Evolutionary conservation across 495 filamentous ascomycete genomes (phyloP), one percentile per base, ranked within the genome.

Genomic region (Tuber melanosporum): DNA sequence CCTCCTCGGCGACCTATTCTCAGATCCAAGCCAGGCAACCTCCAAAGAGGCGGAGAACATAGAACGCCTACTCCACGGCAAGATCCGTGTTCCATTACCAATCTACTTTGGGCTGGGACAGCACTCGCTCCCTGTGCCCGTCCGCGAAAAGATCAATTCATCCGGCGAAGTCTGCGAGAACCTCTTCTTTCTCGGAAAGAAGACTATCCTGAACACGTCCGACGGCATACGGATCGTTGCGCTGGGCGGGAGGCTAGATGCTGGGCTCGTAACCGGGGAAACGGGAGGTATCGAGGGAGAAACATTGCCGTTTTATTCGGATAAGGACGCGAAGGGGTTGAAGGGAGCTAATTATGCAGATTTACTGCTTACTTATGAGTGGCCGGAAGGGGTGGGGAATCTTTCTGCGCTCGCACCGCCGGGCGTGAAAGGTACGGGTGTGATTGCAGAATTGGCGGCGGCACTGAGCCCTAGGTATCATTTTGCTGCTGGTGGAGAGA

Each of bases 101-200:
- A 94, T 91, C 19, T 98, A 99, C 85, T 98, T 98, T 82, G 91
- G 90, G 0, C 85, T 97, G 46, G 94, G 94, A 49, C 88, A 86
- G 41, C 85, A 85, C 39, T 84, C 91, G 19, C 85, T 99, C 22
- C 96, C 95, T 3, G 82, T 85, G 22, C 82, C 85, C 7, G 87
- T 97, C 3, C 82, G 92, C 43, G 89, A 93, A 80, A 91, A 88
- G 83, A 89, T 98, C 46, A 88, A 88, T 57, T 87, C 87, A 70
- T 88, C 92, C 79, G 94, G 95, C 79, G 92, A 95, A 83, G 86
- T 99, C 41, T 97, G 94, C 80, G 87, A 90, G 1, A 97, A 98
- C 79, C 88, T 99, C 5, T 93, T 91, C 85, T 96, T 90, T 83
- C 89, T 98, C 0, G 93, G 93, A 39, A 96, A 94, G 83, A 91